These are phyloP conservation scores for Dissophora ornata DNA, from an alignment of 192 early-diverging fungal species.

Conservation along the genomic window DNA sequence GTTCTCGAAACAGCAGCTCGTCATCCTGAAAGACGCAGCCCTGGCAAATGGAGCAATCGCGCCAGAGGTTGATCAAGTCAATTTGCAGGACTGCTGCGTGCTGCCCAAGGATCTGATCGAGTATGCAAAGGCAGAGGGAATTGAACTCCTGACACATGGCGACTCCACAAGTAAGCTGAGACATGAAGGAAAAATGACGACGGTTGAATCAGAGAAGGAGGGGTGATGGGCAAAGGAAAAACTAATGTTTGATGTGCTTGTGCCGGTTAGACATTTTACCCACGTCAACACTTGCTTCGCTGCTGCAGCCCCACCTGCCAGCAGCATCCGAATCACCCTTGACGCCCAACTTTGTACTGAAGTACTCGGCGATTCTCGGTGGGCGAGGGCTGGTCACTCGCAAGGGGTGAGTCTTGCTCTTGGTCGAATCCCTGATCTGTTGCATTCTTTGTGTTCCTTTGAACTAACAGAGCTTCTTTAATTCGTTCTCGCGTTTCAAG, in stretches of 20 bases:
- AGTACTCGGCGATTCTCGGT: conserved; percentile 57
- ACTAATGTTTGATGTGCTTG: too few species aligned
- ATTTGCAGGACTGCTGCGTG: conserved; percentile 56
- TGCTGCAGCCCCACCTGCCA: conserved; percentile 45
- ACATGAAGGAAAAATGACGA: too few species aligned
- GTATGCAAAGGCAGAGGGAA: conserved; percentile 52
- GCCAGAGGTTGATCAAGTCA: conserved; percentile 60
- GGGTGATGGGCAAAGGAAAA: too few species aligned
- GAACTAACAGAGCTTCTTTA: too few species aligned
- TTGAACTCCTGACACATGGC: conserved; percentile 58
- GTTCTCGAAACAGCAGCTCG: conserved; percentile 45
- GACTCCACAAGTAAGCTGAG: conserved; percentile 58
- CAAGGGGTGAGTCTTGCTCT: conserved; percentile 54
- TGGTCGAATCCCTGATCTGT: too few species aligned
- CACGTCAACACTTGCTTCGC: conserved; percentile 39
- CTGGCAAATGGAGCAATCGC: conserved; percentile 17
- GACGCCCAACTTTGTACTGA: conserved; percentile 61
- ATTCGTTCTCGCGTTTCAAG: conserved; percentile 7
- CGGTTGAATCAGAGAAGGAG: too few species aligned
- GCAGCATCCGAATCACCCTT: conserved; percentile 12
- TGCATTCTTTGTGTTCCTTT: too few species aligned
- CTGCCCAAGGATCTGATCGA: conserved; percentile 57
- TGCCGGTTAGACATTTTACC: conserved; percentile 63
- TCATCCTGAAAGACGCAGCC: conserved; percentile 31
- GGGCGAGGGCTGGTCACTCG: conserved; percentile 58